Evolutionary conservation across 2,329 filamentous ascomycete genomes (phyloP), one percentile per base, ranked within the genome.

Genomic region (Arthrobotrys iridis): DNA sequence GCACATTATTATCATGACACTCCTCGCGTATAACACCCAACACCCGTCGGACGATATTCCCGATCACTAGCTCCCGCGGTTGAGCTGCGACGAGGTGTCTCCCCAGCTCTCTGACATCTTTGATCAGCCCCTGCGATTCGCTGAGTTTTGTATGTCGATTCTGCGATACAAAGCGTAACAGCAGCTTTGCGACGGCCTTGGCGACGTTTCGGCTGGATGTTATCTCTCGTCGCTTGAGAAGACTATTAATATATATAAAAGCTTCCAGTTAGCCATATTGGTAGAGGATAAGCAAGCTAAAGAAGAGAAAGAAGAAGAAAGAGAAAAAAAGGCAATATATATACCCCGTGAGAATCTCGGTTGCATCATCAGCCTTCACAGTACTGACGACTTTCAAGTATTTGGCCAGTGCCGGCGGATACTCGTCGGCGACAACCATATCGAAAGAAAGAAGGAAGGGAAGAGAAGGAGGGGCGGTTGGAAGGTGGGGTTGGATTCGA

Each of bases 21-120:
- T 98, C 93, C 80, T 97, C 93, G 59, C 95, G 89, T 77, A 99
- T 95, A 77, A 99, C 86, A 45, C 93, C 92, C 37, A 99, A 85
- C 1, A 98, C 91, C 77, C 95, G 89, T 75, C 93, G 89, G 50
- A 97, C 92, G 78, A 99, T 93, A 80, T 99, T 99, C 60, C 93
- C 94, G 46, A 97, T 93, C 3, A 93, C 92, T 79, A 97, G 90
- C 83, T 98, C 95, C 75, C 91, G 88, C 13, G 94, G 94, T 80
- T 96, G 93, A 5, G 95, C 93, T 65, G 90, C 88, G 35, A 91
- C 89, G 45, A 99, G 86, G 65, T 89, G 88, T 79, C 89, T 87
- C 66, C 95, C 95, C 22, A 94, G 89, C 73, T 89, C 87, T 77
- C 91, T 89, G 76, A 99, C 89, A 78, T 92, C 89, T 79, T 90